These are phyloP conservation scores for Phytophthora citricola DNA, from an alignment of 352 stramenopile species.

Conservation along the genomic window DNA sequence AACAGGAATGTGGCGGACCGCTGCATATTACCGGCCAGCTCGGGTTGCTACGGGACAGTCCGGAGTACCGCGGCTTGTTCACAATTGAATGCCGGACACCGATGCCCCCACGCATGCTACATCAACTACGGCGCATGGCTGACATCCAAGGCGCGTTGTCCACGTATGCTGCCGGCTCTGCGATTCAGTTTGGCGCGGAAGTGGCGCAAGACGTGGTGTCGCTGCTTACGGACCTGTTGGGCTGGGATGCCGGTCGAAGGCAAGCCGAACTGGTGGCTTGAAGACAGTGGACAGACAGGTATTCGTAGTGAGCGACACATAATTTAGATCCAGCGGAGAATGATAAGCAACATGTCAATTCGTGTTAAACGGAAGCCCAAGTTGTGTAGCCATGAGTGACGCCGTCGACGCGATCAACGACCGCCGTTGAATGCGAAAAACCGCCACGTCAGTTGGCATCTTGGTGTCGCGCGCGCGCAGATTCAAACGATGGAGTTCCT, in stretches of 20 bases:
- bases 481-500: conserved; percentile 91
- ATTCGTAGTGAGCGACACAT: conserved; percentile 14
- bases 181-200: conserved; percentile 81
- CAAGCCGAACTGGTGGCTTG: conserved; percentile 54
- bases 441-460: conserved; percentile 17
- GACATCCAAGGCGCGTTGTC: conserved; percentile 81
- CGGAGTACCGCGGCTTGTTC: conserved; percentile 69
- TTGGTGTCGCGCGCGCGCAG: conserved; percentile 13
- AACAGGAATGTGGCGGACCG: conserved; percentile 46
- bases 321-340: conserved; percentile 31
- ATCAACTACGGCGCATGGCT: conserved; percentile 72
- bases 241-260: conserved; percentile 70
- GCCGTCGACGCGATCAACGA: conserved; percentile 10
- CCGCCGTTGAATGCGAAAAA: conserved; percentile 13
- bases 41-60: conserved; percentile 71
- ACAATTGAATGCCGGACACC: conserved; percentile 53
- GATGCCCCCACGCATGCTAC: conserved; percentile 62
- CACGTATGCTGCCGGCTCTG: conserved; percentile 61
- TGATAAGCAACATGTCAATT: conserved; percentile 18
- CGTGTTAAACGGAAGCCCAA: background rate
- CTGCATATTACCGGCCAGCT: conserved; percentile 69
- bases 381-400: conserved; percentile 17
- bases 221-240: conserved; percentile 70
- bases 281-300: conserved; percentile 19
- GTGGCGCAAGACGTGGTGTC: conserved; percentile 83